Base-by-base conservation (phyloP, 148 eudicot species). In the Rhododendron henanense region DNA sequence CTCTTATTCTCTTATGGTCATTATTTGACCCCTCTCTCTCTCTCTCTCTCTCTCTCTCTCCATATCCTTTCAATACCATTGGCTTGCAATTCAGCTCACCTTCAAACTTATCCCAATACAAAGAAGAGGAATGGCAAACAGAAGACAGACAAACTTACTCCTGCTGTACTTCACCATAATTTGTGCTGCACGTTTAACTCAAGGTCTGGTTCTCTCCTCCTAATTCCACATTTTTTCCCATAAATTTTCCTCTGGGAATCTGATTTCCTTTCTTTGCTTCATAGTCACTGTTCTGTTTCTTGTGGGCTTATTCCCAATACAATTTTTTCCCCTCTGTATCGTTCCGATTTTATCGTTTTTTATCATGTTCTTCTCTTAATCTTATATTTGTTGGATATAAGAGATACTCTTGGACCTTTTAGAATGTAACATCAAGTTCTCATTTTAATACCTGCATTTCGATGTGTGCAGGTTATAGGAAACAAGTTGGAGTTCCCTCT, bases 81-180 rank as follows among this genome's bases (percentile, higher is more conserved):
- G 50, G 19, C 53, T 51, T 31, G 28, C 65, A 74, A 77, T 82
- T 39, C n/a, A 23, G 81, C 41, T 39, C 45, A 11, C 67, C 85
- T 39, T 73, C 86, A 63, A 82, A 78, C 85, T 81, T 85, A 69
- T 82, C 87, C 41, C 47, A 67, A 55, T n/a, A 59, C 51, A 41
- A 48, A 74, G 80, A 81, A 18, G 16, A 76, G 16, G 76, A 86
- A 71, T 90, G 91, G 90, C 85, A 61, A 84, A 63, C 19, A 69
- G 51, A 75, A 81, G 67, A 78, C 53, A 51, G 78, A 85, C 84
- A 71, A 79, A 45, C 84, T 19, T 83, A 65, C 48, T 87, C 61
- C 84, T 88, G 47, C 90, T 90, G 33, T 55, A 87, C 78, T 50
- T 91, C 83, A 73, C 86, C 51, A 73, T 89, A 76, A 41, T 86